These are phyloP conservation scores for Fraxinus excelsior DNA, from an alignment of 257 asterid genomes.

Conservation along the genomic window DNA sequence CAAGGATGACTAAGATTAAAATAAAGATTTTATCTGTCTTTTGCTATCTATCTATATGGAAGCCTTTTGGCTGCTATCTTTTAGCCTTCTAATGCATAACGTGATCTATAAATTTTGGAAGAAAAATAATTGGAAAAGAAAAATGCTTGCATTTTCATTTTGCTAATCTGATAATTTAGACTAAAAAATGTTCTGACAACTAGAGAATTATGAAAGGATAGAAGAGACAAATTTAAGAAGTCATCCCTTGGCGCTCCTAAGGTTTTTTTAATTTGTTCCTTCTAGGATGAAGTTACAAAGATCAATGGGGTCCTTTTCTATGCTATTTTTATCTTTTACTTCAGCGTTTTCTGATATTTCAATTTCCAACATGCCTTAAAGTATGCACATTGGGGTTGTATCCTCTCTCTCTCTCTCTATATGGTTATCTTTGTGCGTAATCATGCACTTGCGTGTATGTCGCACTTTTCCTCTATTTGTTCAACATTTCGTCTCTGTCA, in stretches of 20 bases:
- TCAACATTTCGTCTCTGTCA: background rate
- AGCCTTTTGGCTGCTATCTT: background rate
- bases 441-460: no score
- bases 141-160: background rate
- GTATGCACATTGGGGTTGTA: no score
- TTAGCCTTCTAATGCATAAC: background rate
- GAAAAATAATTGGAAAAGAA: background rate
- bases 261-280: background rate
- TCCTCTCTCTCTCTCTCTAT: no score
- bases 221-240: background rate
- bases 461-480: background rate
- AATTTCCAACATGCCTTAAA: no score
- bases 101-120: background rate
- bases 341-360: no score
- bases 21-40: background rate
- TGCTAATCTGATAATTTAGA: no score
- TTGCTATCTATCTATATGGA: conserved; percentile 4
- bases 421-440: no score
- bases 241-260: background rate
- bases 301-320: background rate
- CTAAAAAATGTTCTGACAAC: background rate
- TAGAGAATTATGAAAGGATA: no score
- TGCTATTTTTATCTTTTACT: no score
- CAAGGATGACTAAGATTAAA: background rate
- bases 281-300: background rate